Evolutionary conservation across 176 grass and related monocot species (phyloP), one percentile per base, ranked within the genome.

Genomic region (Thinopyrum elongatum): DNA sequence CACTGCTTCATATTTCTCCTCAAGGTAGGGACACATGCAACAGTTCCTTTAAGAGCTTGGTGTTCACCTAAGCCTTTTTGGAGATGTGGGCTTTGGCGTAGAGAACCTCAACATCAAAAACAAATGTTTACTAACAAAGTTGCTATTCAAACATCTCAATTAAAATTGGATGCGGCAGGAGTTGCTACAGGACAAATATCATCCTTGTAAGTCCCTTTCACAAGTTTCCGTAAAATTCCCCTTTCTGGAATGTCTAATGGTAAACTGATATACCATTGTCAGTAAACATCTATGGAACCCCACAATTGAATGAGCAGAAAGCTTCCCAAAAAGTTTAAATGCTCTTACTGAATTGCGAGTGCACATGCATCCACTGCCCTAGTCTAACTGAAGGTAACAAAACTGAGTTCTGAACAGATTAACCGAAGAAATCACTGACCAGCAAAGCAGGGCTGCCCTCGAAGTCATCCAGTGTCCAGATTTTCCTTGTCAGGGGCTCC

Each of bases 401-500:
- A 30, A 3, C 30, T 15, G 28, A 47, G 22, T 12, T 0, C 23
- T 61, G 75, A 78, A 25, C 21, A 38, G 78, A 64, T 28, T 7
- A 65, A 46, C 16, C 71, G 7, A 35, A 27, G 14, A 41, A 29
- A 74, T 23, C 4, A 30, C 86, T 84, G 64, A 98, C 95, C 85
- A 98, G 79, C 59, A 98, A 71, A 22, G 91, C 91, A 80, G 93
- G 87, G 78, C 65, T 87, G 21, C 86, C 87, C 22, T 93, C 91
- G 36, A 95, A 95, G 85, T 95, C 95, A 72, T 98, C 93, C 91
- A 98, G 51, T 41, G 90, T 98, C 87, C 92, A 94, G 33, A 87
- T 62, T 31, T 90, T 95, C 30, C 93, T 89, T 0, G 93, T 93
- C 77, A 95, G 57, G 15, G 95, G 95, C 91, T 98, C 95, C 11